Conservation (phyloP, 228 moss, liverwort and hornwort genomes). For the Sphagnum fallax region DNA sequence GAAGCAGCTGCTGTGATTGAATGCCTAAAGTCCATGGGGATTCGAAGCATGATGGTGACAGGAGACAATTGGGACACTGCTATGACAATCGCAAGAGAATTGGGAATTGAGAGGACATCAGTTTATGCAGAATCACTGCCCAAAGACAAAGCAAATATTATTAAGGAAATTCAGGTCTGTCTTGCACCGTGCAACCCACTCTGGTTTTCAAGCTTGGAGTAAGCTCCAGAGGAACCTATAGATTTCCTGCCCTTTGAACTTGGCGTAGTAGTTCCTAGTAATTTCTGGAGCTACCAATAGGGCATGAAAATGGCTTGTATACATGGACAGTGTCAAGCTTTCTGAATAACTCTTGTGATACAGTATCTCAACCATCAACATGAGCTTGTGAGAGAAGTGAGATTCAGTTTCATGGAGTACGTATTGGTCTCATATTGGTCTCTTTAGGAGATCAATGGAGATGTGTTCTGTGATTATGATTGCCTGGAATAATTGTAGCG, state of each 20-base stretch:
- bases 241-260: not conserved
- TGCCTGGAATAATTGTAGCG: not conserved
- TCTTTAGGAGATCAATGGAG: not conserved
- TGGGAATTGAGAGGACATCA: constrained; percentile 48
- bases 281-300: not conserved
- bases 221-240: not conserved
- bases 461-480: not conserved
- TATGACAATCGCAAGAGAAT: constrained; percentile 71
- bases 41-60: constrained; percentile 85
- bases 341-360: not conserved
- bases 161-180: constrained; percentile 69
- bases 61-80: constrained; percentile 99
- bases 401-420: not conserved
- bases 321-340: not conserved
- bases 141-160: constrained; percentile 75
- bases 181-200: not conserved
- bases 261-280: not conserved
- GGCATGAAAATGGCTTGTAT: not conserved
- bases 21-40: constrained; percentile 59
- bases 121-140: constrained; percentile 79
- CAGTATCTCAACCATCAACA: not conserved
- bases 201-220: not conserved
- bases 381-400: not conserved
- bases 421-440: not conserved
- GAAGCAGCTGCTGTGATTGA: constrained; percentile 71